Conservation (phyloP, 2,329 filamentous ascomycete genomes). For the Fusarium xylarioides region DNA sequence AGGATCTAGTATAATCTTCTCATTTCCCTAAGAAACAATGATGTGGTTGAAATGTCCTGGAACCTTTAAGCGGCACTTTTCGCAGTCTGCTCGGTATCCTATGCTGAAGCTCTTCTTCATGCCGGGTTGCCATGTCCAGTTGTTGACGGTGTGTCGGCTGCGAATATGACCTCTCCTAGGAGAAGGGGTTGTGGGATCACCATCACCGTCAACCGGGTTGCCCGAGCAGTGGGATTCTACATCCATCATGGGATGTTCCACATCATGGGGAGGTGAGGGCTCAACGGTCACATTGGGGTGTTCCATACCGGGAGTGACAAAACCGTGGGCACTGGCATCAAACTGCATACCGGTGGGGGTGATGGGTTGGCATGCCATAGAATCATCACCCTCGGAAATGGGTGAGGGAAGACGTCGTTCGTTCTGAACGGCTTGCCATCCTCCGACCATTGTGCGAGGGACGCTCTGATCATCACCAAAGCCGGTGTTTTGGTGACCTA, state of each 20-base stretch:
- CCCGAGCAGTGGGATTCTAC: constrained; percentile 42
- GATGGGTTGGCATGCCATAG: constrained; percentile 51
- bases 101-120: constrained; percentile 80
- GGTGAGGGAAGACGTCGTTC: constrained; percentile 66
- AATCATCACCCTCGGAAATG: constrained; percentile 66
- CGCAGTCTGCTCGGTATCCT: constrained; percentile 80
- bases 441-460: constrained; percentile 59
- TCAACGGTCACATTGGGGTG: constrained; percentile 28
- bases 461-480: constrained; percentile 55
- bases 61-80: constrained; percentile 78
- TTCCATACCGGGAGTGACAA: constrained; percentile 42
- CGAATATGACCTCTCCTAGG: constrained; percentile 65
- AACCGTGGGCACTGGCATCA: constrained; percentile 48
- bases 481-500: constrained; percentile 52
- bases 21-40: constrained; percentile 65
- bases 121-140: constrained; percentile 68
- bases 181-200: constrained; percentile 55
- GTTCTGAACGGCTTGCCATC: constrained; percentile 64
- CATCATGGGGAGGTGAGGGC: constrained; percentile 46
- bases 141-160: constrained; percentile 67
- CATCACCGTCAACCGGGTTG: constrained; percentile 43
- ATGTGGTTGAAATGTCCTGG: constrained; percentile 86
- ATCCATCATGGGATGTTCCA: constrained; percentile 54
- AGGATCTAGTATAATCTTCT: constrained; percentile 42
- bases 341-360: constrained; percentile 46